A percentile compares a stretch with the other conserved stretches of the same genome.
These are phyloP conservation scores for Sporodiniella umbellata DNA, from an alignment of 371 early-diverging fungal genomes.

Conservation along the genomic window DNA sequence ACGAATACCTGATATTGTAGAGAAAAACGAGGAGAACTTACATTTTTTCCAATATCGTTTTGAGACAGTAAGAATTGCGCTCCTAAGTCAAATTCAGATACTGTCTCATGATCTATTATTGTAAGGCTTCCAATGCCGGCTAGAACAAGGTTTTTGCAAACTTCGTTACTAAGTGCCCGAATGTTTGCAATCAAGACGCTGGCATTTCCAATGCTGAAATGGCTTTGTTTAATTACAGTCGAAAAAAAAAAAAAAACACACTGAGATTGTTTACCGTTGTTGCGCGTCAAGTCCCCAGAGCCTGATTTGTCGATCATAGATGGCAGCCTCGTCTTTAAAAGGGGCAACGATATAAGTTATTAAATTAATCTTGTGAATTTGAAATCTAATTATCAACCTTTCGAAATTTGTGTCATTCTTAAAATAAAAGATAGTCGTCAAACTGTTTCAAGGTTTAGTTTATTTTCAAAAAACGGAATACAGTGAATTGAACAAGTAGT, in stretches of 20 bases:
- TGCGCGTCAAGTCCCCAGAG: slow-evolving; percentile 95
- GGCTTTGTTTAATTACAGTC: no score
- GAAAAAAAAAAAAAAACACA: neutral
- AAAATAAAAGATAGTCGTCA: no score
- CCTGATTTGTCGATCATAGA: slow-evolving; percentile 95
- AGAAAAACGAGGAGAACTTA: slow-evolving; percentile 20
- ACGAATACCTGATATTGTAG: neutral
- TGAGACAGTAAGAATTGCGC: slow-evolving; percentile 72
- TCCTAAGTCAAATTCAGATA: slow-evolving; percentile 68
- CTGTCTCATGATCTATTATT: slow-evolving; percentile 58
- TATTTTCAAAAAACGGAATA: no score
- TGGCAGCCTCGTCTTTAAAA: slow-evolving; percentile 75
- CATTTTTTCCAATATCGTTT: slow-evolving; percentile 67
- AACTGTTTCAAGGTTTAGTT: no score
- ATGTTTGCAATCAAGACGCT: slow-evolving; percentile 68
- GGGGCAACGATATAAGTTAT: no score
- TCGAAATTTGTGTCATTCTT: no score
- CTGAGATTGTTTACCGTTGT: slow-evolving; percentile 52
- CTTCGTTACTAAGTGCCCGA: slow-evolving; percentile 71
- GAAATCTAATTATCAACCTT: no score
- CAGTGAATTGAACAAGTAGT: no score
- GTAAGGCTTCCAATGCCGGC: slow-evolving; percentile 83
- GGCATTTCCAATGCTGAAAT: slow-evolving; percentile 70
- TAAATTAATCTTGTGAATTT: no score
- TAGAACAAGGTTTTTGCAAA: slow-evolving; percentile 87